A percentile compares a stretch with the other conserved stretches of the same genome.
phyloP scores from a whole-genome alignment of 441 rosid genomes.

The Erysimum pusillum region DNA sequence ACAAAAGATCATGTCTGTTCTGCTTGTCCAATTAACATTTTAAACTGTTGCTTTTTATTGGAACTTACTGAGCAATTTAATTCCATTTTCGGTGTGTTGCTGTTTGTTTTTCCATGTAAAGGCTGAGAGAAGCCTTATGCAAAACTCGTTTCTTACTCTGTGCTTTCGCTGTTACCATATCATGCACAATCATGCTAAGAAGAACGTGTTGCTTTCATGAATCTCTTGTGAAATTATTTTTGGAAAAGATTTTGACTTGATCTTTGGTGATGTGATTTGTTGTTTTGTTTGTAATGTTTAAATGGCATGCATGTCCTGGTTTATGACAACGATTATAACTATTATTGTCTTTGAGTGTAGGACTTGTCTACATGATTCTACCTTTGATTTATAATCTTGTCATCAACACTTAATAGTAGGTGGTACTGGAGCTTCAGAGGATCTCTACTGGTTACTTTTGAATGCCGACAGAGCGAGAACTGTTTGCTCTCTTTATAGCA shows the following conservation, averaged over 20 bases:
- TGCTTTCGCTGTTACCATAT: slow-evolving; percentile 21
- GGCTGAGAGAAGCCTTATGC: slow-evolving; percentile 17
- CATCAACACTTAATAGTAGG: not conserved
- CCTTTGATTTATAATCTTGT: slow-evolving; percentile 26
- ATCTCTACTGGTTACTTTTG: slow-evolving; percentile 14
- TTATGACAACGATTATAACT: slow-evolving; percentile 19
- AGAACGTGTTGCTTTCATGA: slow-evolving; percentile 38
- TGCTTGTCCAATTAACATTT: slow-evolving; percentile 20
- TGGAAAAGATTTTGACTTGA: slow-evolving; percentile 24
- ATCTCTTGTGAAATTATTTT: slow-evolving; percentile 17
- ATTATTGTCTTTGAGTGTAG: slow-evolving; percentile 14
- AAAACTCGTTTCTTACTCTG: slow-evolving; percentile 13
- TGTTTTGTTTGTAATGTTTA: slow-evolving; percentile 42
- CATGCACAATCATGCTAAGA: slow-evolving; percentile 22
- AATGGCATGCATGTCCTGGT: slow-evolving; percentile 16
- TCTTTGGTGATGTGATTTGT: slow-evolving; percentile 40
- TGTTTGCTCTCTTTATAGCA: slow-evolving; percentile 16
- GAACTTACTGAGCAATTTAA: slow-evolving; percentile 25
- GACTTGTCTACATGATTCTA: slow-evolving; percentile 20
- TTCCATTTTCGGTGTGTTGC: slow-evolving; percentile 32
- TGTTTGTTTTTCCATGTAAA: slow-evolving; percentile 32
- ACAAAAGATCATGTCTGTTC: slow-evolving; percentile 36
- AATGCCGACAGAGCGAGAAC: slow-evolving; percentile 34
- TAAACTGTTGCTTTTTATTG: slow-evolving; percentile 27
- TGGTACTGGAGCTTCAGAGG: slow-evolving; percentile 25